These are phyloP conservation scores for Ceratocystis alfenasii DNA, from an alignment of 2,329 filamentous ascomycete species.

Conservation along the genomic window DNA sequence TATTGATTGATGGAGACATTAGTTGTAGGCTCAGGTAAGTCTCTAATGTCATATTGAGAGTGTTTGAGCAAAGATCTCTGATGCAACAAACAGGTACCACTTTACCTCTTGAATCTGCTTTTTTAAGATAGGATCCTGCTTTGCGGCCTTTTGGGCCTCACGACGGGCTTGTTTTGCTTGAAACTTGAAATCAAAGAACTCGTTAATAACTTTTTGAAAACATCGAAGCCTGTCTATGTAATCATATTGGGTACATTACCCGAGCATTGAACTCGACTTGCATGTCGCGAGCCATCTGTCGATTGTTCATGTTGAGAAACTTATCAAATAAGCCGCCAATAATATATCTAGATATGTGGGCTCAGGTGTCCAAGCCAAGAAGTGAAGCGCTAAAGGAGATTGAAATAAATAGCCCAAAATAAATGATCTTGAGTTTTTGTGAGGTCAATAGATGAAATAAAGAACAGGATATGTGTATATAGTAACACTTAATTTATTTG, in stretches of 20 bases:
- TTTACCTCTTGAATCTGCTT: conserved; percentile 48
- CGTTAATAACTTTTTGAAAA: not conserved
- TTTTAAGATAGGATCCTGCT: conserved; percentile 48
- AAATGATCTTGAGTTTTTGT: too few relatives aligned
- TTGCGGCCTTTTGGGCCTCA: conserved; percentile 48
- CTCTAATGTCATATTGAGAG: not conserved
- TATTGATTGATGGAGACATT: conserved; percentile 21
- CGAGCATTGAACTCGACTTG: conserved; percentile 52
- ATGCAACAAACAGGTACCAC: not conserved
- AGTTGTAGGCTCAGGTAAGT: not conserved
- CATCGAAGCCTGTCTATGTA: not conserved
- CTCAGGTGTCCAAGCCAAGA: too few relatives aligned
- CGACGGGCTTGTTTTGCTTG: conserved; percentile 51
- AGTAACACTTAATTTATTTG: not conserved
- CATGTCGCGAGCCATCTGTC: conserved; percentile 48
- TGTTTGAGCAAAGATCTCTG: not conserved
- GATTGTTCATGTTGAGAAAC: conserved; percentile 41
- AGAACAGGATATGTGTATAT: not conserved
- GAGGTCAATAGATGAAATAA: too few relatives aligned
- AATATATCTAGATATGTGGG: too few relatives aligned
- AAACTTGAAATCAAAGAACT: conserved; percentile 32
- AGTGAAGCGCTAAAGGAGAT: too few relatives aligned
- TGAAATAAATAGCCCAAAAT: too few relatives aligned
- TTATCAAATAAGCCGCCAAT: too few relatives aligned
- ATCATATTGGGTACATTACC: conserved; percentile 28